Evolutionary conservation across 2,329 filamentous ascomycete genomes (phyloP), one percentile per base, ranked within the genome.

Genomic region (Ophioceras dolichostomum): DNA sequence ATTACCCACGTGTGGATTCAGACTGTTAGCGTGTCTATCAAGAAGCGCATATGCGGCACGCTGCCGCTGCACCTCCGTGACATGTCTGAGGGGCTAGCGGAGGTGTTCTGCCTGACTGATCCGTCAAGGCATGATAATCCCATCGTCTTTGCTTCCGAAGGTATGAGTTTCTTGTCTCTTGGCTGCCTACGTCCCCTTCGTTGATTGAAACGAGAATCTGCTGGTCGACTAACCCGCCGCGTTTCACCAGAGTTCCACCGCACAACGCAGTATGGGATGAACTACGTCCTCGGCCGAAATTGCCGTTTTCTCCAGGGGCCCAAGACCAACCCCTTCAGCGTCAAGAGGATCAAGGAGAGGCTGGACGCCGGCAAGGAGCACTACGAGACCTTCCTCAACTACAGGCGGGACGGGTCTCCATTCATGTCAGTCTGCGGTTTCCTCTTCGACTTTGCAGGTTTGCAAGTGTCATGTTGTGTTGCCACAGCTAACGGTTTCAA

Each of bases 291-390:
- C 14, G 83, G 83, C 0, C 73, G 79, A 22, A 88, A 88, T 44
- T 87, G 83, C 47, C 74, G 83, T 7, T 87, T 88, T 48, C 67
- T 88, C 2, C 83, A 87, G 53, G 83, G 83, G 0, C 81, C 81
- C 0, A 73, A 71, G 47, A 86, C 82, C 5, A 80, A 79, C 44
- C 64, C 63, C 0, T 67, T 70, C 42, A 81, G 76, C 36, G 64
- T 82, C 0, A 58, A 64, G 38, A 65, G 83, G 37, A 61, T 88
- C 10, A 64, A 70, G 22, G 70, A 79, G 29, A 76, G 75, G 20
- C 58, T 81, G 10, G 54, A 64, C 7, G 69, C 65, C 1, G 78
- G 79, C n/a, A 68, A 73, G 45, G 82, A 87, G 47, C 73, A 79
- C 44, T 81, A 70, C 38, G 83, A 88, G 48, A 73, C 83, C 0